Evolutionary conservation across 2,329 filamentous ascomycete genomes (phyloP).

Genomic region (Monosporascus cannonballus): DNA sequence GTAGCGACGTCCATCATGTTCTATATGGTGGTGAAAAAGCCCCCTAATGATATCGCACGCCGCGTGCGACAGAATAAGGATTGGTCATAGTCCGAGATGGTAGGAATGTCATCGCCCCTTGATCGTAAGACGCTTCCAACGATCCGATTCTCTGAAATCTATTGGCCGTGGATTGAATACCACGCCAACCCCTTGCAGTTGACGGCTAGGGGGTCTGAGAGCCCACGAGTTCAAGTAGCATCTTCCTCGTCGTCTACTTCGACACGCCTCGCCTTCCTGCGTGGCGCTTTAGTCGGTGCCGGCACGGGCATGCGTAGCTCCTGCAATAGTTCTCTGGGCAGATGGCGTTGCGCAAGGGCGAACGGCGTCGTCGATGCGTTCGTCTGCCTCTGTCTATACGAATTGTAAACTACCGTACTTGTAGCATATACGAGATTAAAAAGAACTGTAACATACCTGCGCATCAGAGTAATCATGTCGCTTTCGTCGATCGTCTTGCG

Average conservation of each 20-base stretch:
- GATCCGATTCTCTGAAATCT: no score
- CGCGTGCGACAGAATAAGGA: constrained; percentile 71
- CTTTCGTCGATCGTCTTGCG: constrained; percentile 81
- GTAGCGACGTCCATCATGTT: constrained; percentile 90
- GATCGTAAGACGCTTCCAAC: background rate
- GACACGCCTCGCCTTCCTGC: constrained; percentile 28
- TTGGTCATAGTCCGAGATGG: constrained; percentile 47
- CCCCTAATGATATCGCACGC: constrained; percentile 63
- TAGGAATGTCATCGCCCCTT: background rate
- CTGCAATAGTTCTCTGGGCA: constrained; percentile 77
- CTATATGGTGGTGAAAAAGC: constrained; percentile 90
- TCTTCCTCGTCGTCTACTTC: constrained; percentile 39
- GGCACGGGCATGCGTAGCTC: constrained; percentile 68
- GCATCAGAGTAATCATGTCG: constrained; percentile 77
- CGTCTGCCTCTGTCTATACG: constrained; percentile 68
- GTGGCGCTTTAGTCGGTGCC: constrained; percentile 42
- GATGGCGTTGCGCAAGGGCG: constrained; percentile 74
- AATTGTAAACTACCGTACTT: constrained; percentile 15
- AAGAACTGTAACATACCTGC: constrained; percentile 50
- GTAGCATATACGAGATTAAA: constrained; percentile 8
- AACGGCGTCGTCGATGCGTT: constrained; percentile 69
- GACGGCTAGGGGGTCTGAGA: no score
- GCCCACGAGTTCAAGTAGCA: constrained; percentile 15
- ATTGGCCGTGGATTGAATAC: no score
- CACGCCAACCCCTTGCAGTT: no score